phyloP scores from a whole-genome alignment of 1,139 yeast genomes.

The Hyphopichia wangnamkhiaoensis region DNA sequence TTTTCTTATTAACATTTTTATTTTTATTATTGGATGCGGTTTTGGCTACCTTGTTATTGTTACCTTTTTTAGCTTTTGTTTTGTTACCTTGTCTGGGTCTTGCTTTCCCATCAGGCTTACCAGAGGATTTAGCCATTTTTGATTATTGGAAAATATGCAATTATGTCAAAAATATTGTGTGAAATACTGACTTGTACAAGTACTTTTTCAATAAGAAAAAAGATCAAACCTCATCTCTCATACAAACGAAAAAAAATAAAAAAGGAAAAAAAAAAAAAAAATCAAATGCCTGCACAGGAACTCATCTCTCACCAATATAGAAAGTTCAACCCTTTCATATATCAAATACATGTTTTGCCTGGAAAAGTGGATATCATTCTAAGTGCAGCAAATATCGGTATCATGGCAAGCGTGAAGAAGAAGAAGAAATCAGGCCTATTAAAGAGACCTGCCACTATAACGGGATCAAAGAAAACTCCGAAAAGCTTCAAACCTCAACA shows the following conservation, averaged over 20 bases:
- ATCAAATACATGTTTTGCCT: no score
- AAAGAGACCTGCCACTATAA: constrained; percentile 31
- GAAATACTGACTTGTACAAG: no score
- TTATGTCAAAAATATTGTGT: background rate
- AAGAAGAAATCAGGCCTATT: constrained; percentile 19
- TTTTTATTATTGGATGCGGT: constrained; percentile 22
- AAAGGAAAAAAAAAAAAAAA: background rate
- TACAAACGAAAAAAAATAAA: background rate
- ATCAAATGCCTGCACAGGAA: background rate
- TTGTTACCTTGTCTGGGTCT: constrained; percentile 2
- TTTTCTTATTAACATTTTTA: constrained; percentile 7
- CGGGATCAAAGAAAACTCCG: constrained; percentile 23
- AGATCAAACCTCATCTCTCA: background rate
- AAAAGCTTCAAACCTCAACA: constrained; percentile 60
- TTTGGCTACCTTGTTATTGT: constrained; percentile 11
- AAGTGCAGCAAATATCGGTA: no score
- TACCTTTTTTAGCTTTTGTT: constrained; percentile 5
- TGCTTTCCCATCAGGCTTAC: background rate
- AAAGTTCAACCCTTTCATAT: no score
- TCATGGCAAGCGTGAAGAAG: background rate
- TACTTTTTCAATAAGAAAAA: no score
- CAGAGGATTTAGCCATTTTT: background rate
- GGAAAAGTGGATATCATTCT: no score
- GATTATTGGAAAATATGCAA: background rate
- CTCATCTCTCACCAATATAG: no score